Conservation (phyloP, 371 early-diverging fungal species). For the Lichtheimia corymbifera region DNA sequence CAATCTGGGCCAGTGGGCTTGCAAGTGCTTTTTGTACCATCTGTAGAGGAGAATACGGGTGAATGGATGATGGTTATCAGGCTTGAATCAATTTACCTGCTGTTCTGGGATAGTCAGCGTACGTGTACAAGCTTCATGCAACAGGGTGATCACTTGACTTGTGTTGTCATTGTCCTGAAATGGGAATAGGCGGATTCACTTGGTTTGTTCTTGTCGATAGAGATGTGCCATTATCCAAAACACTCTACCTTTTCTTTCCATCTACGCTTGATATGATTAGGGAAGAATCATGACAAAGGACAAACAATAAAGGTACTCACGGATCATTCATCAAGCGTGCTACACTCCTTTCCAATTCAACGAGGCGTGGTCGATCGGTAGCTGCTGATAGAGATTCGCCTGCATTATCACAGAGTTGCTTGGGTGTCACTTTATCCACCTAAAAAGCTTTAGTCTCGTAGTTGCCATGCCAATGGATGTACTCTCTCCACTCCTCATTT, state of each 20-base stretch:
- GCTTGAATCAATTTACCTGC: slow-evolving; percentile 24
- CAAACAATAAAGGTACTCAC: slow-evolving; percentile 18
- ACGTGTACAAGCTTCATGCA: slow-evolving; percentile 20
- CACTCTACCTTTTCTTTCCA: too few relatives aligned
- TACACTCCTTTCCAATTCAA: slow-evolving; percentile 22
- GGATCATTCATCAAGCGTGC: slow-evolving; percentile 34
- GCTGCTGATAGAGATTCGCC: neutral
- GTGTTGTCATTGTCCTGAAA: neutral
- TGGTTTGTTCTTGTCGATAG: too few relatives aligned
- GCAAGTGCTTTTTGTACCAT: slow-evolving; percentile 15
- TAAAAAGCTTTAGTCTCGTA: neutral
- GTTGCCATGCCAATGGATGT: too few relatives aligned
- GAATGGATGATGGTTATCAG: neutral
- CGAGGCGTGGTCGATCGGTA: slow-evolving; percentile 3
- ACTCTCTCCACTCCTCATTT: too few relatives aligned
- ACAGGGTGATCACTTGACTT: slow-evolving; percentile 9
- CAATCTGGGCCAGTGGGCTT: too few relatives aligned
- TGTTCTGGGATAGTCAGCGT: slow-evolving; percentile 43
- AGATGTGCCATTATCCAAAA: too few relatives aligned
- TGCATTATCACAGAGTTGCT: slow-evolving; percentile 24
- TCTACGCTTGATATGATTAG: too few relatives aligned
- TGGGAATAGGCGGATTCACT: too few relatives aligned
- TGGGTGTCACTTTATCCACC: slow-evolving; percentile 24
- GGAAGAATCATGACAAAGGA: too few relatives aligned
- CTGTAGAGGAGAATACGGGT: neutral